Conservation (phyloP, 2,329 filamentous ascomycete genomes). For the Ceratocystis harringtonii region DNA sequence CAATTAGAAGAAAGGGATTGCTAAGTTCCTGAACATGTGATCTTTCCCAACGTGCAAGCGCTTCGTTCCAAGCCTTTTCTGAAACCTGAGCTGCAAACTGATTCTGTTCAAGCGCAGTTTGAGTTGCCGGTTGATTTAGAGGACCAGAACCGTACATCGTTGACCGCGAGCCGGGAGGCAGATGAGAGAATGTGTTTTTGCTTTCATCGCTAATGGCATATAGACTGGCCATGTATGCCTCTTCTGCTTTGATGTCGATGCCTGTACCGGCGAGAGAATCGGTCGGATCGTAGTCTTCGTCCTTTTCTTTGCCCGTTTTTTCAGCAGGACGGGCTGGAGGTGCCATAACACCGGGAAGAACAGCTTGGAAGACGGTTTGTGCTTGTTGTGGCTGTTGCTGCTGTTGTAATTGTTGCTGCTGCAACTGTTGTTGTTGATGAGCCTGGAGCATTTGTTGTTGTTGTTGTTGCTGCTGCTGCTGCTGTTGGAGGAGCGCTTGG, state of each 20-base stretch:
- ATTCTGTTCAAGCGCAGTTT: constrained; percentile 33
- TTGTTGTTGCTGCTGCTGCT: constrained; percentile 11
- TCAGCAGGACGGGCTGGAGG: constrained; percentile 48
- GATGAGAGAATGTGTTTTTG: constrained; percentile 31
- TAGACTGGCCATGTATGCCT: constrained; percentile 57
- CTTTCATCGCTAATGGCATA: constrained; percentile 29
- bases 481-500: constrained; percentile 8
- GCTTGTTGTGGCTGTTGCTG: constrained; percentile 4
- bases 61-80: constrained; percentile 50
- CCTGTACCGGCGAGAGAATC: constrained; percentile 75
- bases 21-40: constrained; percentile 53
- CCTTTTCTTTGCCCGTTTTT: constrained; percentile 43
- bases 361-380: constrained; percentile 16
- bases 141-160: constrained; percentile 50
- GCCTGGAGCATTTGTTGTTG: constrained; percentile 1
- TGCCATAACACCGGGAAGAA: constrained; percentile 34
- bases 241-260: constrained; percentile 75
- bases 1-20: constrained; percentile 57
- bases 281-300: constrained; percentile 60
- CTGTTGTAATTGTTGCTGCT: background rate
- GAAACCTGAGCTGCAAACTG: constrained; percentile 51
- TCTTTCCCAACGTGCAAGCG: constrained; percentile 45
- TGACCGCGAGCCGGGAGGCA: constrained; percentile 38
- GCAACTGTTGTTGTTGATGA: constrained; percentile 9
- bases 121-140: constrained; percentile 46